Conservation (phyloP, 352 stramenopile species). For the Globisporangium paroecandrum region DNA sequence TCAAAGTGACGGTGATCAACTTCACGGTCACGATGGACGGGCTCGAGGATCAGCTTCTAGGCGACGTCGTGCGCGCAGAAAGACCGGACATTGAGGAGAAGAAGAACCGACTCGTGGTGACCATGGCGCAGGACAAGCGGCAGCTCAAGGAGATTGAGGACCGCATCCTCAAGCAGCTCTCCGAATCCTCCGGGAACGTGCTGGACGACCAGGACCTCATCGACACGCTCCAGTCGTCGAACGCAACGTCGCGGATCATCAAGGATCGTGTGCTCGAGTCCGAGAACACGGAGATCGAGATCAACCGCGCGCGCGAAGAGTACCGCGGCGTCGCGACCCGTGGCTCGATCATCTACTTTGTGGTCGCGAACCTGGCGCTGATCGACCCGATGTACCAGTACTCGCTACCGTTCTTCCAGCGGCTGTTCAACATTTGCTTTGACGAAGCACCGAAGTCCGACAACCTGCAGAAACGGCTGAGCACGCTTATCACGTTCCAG, state of each 20-base stretch:
- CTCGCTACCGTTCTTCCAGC: slow-evolving; percentile 91
- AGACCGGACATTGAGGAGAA: slow-evolving; percentile 92
- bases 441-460: slow-evolving; percentile 61
- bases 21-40: slow-evolving; percentile 95
- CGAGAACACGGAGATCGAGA: slow-evolving; percentile 88
- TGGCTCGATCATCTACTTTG: slow-evolving; percentile 94
- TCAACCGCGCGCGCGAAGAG: slow-evolving; percentile 86
- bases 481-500: slow-evolving; percentile 86
- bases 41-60: slow-evolving; percentile 91
- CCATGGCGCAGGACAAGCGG: slow-evolving; percentile 92
- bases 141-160: slow-evolving; percentile 93
- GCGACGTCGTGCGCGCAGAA: slow-evolving; percentile 90
- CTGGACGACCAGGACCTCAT: slow-evolving; percentile 91
- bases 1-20: slow-evolving; percentile 96
- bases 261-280: slow-evolving; percentile 90
- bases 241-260: slow-evolving; percentile 79
- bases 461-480: slow-evolving; percentile 55
- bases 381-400: slow-evolving; percentile 97
- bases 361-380: slow-evolving; percentile 88
- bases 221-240: slow-evolving; percentile 84
- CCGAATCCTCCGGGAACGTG: slow-evolving; percentile 90
- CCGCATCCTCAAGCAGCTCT: slow-evolving; percentile 90
- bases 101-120: slow-evolving; percentile 90
- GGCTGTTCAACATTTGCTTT: slow-evolving; percentile 91
- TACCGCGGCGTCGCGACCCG: slow-evolving; percentile 90